These are phyloP conservation scores for Psilocybe cyanescens DNA, from an alignment of 768 basidiomycete species.

Conservation along the genomic window DNA sequence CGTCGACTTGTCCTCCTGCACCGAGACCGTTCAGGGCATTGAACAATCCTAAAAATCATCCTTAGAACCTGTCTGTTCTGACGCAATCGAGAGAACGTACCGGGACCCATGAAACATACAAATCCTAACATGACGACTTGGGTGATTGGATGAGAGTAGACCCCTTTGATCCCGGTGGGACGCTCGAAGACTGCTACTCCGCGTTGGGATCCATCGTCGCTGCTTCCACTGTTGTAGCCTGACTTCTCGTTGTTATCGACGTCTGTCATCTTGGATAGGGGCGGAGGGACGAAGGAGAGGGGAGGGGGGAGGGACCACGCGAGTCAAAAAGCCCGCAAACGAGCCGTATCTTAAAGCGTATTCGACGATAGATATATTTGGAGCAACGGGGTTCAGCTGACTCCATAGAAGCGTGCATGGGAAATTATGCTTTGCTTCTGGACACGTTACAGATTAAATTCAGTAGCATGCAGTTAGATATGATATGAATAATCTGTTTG, in stretches of 20 bases:
- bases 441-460: not conserved
- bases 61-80: not conserved
- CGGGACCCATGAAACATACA: constrained; percentile 68
- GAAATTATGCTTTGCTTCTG: constrained; percentile 2
- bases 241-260: constrained; percentile 16
- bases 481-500: not conserved
- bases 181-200: constrained; percentile 40
- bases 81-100: constrained; percentile 27
- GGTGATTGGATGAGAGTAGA: constrained; percentile 64
- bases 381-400: constrained; percentile 11
- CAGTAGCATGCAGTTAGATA: not conserved
- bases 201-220: constrained; percentile 16
- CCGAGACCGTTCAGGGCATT: constrained; percentile 83
- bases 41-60: constrained; percentile 56
- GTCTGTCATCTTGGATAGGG: constrained; percentile 16
- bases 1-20: constrained; percentile 74
- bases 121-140: constrained; percentile 53
- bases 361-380: constrained; percentile 10
- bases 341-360: constrained; percentile 7
- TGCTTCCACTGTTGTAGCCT: constrained; percentile 20
- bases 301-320: constrained; percentile 6
- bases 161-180: constrained; percentile 52
- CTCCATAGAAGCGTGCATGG: constrained; percentile 5
- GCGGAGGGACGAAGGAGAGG: not conserved
- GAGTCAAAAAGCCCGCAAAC: not conserved